These are phyloP conservation scores for Cubamyces sp. DNA, from an alignment of 768 basidiomycete species.

Conservation along the genomic window DNA sequence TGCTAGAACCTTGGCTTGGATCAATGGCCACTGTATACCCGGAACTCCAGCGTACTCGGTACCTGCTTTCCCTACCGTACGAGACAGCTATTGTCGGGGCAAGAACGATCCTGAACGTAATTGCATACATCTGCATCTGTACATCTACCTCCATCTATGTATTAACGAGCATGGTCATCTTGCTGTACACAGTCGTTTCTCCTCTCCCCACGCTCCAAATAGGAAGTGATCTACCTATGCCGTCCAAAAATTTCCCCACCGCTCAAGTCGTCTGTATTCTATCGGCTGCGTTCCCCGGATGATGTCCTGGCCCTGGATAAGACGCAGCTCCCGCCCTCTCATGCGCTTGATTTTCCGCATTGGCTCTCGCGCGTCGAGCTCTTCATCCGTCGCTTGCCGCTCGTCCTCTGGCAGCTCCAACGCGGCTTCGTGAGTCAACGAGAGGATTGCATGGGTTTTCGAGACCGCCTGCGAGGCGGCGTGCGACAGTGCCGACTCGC, in stretches of 20 bases:
- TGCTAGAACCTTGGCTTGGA: not conserved
- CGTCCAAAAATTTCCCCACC: conserved; percentile 43
- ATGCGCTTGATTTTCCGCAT: conserved; percentile 72
- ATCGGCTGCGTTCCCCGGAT: conserved; percentile 51
- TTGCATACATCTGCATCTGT: conserved; percentile 11
- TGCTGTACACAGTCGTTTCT: no score
- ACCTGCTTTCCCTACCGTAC: not conserved
- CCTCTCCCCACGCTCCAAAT: no score
- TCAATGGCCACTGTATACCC: not conserved
- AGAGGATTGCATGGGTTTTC: conserved; percentile 75
- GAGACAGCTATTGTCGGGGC: conserved; percentile 1
- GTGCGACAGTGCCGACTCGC: conserved; percentile 50
- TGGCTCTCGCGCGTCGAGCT: conserved; percentile 67
- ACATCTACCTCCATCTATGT: conserved; percentile 1
- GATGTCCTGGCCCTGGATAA: conserved; percentile 78
- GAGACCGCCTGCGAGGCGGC: conserved; percentile 72
- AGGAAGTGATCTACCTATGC: conserved; percentile 3
- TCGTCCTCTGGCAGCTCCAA: conserved; percentile 62
- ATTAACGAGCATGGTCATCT: no score
- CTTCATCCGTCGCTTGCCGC: conserved; percentile 71
- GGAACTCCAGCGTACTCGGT: not conserved
- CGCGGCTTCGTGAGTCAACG: conserved; percentile 61
- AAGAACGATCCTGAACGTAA: not conserved
- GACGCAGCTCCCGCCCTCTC: conserved; percentile 82
- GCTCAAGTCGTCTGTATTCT: conserved; percentile 35